Conservation (phyloP, 176 grass and related monocot genomes). For the Avena eriantha region DNA sequence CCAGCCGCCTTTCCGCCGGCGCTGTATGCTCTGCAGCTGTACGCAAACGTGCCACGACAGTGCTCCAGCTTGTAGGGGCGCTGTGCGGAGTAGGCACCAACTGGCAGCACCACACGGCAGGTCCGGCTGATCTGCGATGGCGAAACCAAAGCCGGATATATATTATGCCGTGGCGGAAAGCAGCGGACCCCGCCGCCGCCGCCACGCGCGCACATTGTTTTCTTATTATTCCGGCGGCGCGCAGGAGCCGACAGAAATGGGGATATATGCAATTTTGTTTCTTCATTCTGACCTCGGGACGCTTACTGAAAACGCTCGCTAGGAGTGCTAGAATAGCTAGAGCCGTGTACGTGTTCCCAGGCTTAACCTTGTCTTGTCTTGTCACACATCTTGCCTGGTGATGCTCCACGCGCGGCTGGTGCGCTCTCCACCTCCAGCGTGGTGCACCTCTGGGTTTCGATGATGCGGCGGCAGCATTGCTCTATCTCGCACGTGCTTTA, state of each 20-base stretch:
- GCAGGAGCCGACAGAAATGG: not conserved
- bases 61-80: not conserved
- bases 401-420: conserved; percentile 37
- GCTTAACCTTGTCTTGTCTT: conserved; percentile 7
- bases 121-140: not conserved
- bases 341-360: conserved; percentile 25
- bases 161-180: conserved; percentile 34
- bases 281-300: not conserved
- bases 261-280: not conserved
- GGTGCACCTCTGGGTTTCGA: not conserved
- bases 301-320: conserved; percentile 22
- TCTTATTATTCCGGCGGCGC: conserved; percentile 26
- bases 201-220: not conserved
- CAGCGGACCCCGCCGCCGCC: not conserved
- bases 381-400: conserved; percentile 20
- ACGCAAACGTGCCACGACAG: conserved; percentile 35
- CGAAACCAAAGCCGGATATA: not conserved
- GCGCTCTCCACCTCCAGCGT: conserved; percentile 29
- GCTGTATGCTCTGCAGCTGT: not conserved
- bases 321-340: not conserved
- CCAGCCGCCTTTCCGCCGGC: conserved; percentile 12
- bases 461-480: conserved; percentile 14
- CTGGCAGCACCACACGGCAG: conserved; percentile 19
- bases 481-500: conserved; percentile 2
- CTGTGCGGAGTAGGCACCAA: conserved; percentile 15